Percentiles rank a stretch among this genome's conserved stretches.
phyloP scores from a whole-genome alignment of 2,329 filamentous ascomycete species.

The Teratosphaeria gauchensis region DNA sequence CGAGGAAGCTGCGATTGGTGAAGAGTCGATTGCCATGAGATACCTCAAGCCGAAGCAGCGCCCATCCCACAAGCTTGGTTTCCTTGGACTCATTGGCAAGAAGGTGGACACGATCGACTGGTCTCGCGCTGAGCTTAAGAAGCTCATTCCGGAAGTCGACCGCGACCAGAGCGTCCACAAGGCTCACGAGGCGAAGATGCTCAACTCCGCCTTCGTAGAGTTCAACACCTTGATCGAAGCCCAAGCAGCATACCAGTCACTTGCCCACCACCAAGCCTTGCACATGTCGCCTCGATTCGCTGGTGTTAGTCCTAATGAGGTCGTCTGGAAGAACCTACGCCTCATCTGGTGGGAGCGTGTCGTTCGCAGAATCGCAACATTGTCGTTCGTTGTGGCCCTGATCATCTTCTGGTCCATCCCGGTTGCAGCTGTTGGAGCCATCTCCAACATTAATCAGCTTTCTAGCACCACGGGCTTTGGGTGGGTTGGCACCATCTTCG shows the following conservation, averaged over 20 bases:
- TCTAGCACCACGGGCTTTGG: constrained; percentile 24
- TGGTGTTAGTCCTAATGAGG: constrained; percentile 68
- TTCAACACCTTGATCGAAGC: constrained; percentile 75
- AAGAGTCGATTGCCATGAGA: constrained; percentile 60
- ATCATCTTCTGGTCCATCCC: constrained; percentile 82
- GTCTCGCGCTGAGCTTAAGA: constrained; percentile 68
- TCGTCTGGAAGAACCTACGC: constrained; percentile 78
- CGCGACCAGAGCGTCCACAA: constrained; percentile 58
- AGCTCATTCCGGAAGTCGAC: constrained; percentile 62
- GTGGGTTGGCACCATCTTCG: constrained; percentile 66
- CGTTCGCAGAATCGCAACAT: constrained; percentile 52
- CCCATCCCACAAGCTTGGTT: constrained; percentile 64
- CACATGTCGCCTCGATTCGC: constrained; percentile 82
- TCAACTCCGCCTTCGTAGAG: constrained; percentile 81
- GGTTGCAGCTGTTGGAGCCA: constrained; percentile 68
- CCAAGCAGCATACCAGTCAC: constrained; percentile 74
- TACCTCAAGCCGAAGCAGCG: constrained; percentile 67
- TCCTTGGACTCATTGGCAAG: constrained; percentile 55
- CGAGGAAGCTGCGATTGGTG: constrained; percentile 40
- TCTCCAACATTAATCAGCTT: constrained; percentile 70
- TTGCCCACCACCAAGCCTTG: constrained; percentile 77
- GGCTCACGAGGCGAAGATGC: constrained; percentile 51
- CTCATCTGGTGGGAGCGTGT: constrained; percentile 83
- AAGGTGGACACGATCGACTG: constrained; percentile 94
- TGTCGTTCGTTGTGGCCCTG: constrained; percentile 63